Percentiles rank a stretch among this genome's conserved stretches.
Evolutionary conservation across 1,284 basidiomycete species (phyloP).

Genomic region (Sporisorium sorghi): DNA sequence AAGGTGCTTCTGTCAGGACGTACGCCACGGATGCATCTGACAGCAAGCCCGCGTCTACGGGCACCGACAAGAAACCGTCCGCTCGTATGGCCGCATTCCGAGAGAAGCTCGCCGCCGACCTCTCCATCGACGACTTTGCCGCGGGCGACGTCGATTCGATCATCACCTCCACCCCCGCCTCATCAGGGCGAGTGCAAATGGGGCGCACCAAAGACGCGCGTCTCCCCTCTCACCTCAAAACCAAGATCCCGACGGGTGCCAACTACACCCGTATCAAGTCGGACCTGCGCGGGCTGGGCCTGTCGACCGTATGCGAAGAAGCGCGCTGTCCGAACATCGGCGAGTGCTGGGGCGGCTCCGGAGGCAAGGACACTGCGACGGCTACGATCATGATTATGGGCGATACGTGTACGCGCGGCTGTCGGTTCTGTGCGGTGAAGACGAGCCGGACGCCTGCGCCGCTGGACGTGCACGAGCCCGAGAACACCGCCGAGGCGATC

Average conservation of each 20-base stretch:
- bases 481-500: conserved; percentile 98
- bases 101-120: conserved; percentile 54
- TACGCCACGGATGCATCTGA: conserved; percentile 38
- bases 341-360: conserved; percentile 94
- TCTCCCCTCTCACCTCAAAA: conserved; percentile 91
- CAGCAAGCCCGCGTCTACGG: neutral
- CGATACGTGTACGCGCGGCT: conserved; percentile 98
- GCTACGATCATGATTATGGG: conserved; percentile 97
- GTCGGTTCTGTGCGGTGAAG: conserved; percentile 97
- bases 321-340: conserved; percentile 99
- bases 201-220: conserved; percentile 71
- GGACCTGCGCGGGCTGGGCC: conserved; percentile 87
- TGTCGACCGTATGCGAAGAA: conserved; percentile 98
- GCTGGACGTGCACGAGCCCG: conserved; percentile 94
- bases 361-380: conserved; percentile 83
- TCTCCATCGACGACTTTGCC: conserved; percentile 61
- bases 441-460: conserved; percentile 89
- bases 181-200: conserved; percentile 48
- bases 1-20: conserved; percentile 7
- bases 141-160: conserved; percentile 31
- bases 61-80: conserved; percentile 18
- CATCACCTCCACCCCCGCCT: conserved; percentile 12
- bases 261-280: conserved; percentile 94
- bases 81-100: conserved; percentile 54
- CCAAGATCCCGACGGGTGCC: conserved; percentile 80